These are phyloP conservation scores for Cryoendolithus antarcticus DNA, from an alignment of 2,329 filamentous ascomycete genomes.

Conservation along the genomic window DNA sequence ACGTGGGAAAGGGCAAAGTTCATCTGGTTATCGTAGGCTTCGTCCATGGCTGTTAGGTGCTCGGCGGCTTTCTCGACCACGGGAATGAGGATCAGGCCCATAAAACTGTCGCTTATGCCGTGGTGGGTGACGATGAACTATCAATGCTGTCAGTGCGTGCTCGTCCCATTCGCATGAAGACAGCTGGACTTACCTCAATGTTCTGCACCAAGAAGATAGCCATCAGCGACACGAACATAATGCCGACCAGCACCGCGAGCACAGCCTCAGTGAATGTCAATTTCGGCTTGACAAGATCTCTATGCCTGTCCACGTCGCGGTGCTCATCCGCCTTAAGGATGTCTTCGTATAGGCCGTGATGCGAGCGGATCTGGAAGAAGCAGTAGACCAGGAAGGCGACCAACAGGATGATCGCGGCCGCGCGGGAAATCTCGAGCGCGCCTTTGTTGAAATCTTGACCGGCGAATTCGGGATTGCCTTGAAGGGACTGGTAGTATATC, in stretches of 20 bases:
- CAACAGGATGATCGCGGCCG: constrained; percentile 58
- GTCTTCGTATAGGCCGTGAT: constrained; percentile 66
- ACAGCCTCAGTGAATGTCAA: constrained; percentile 63
- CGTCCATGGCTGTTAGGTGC: constrained; percentile 71
- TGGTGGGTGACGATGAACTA: constrained; percentile 38
- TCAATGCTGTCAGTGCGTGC: background rate
- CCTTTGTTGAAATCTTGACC: constrained; percentile 31
- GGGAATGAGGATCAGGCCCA: constrained; percentile 64
- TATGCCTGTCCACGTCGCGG: constrained; percentile 50
- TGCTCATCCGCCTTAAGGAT: constrained; percentile 61
- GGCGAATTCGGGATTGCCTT: constrained; percentile 1
- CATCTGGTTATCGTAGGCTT: constrained; percentile 65
- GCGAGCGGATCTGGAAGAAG: constrained; percentile 62
- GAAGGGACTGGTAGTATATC: constrained; percentile 39
- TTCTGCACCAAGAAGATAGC: constrained; percentile 65
- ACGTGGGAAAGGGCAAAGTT: constrained; percentile 79
- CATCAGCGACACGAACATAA: constrained; percentile 60
- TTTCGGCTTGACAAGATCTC: constrained; percentile 50
- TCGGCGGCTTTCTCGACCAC: constrained; percentile 78
- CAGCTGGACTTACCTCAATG: constrained; percentile 38
- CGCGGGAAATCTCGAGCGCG: constrained; percentile 55
- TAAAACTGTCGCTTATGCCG: constrained; percentile 44
- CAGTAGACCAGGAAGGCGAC: constrained; percentile 51
- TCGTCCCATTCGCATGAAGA: constrained; percentile 11
- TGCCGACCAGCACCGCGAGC: constrained; percentile 50